Evolutionary conservation across 768 basidiomycete genomes (phyloP).

Genomic region (Phaffia tasmanica): DNA sequence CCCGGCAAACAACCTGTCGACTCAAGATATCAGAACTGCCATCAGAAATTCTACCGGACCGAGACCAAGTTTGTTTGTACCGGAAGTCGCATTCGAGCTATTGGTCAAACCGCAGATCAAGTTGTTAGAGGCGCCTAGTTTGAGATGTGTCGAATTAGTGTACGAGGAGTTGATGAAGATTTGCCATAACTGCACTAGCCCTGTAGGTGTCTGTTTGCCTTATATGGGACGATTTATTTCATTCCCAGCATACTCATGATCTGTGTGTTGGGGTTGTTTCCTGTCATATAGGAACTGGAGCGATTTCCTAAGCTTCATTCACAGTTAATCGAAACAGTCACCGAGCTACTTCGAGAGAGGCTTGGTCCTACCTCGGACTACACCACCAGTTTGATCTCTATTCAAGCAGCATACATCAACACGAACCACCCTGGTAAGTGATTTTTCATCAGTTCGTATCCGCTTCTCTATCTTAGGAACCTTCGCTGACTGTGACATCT

Average conservation of each 20-base stretch:
- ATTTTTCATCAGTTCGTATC: slow-evolving; percentile 44
- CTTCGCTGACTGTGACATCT: not conserved
- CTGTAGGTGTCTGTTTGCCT: slow-evolving; percentile 45
- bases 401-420: slow-evolving; percentile 98
- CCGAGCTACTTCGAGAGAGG: slow-evolving; percentile 85
- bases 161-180: slow-evolving; percentile 99
- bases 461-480: slow-evolving; percentile 42
- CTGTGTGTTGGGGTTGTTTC: not conserved
- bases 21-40: slow-evolving; percentile 91
- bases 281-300: slow-evolving; percentile 65
- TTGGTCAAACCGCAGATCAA: slow-evolving; percentile 98
- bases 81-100: slow-evolving; percentile 91
- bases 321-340: slow-evolving; percentile 91
- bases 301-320: slow-evolving; percentile 88
- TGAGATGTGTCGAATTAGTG: slow-evolving; percentile 92
- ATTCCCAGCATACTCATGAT: not conserved
- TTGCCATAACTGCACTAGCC: slow-evolving; percentile 92
- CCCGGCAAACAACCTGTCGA: slow-evolving; percentile 78
- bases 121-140: slow-evolving; percentile 80
- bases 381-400: slow-evolving; percentile 85
- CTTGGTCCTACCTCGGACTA: slow-evolving; percentile 96
- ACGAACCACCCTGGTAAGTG: slow-evolving; percentile 72
- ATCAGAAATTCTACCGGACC: slow-evolving; percentile 98
- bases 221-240: not conserved
- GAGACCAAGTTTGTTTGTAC: slow-evolving; percentile 87